Conservation (phyloP, 2,329 filamentous ascomycete genomes). For the Escovopsis sp. region DNA sequence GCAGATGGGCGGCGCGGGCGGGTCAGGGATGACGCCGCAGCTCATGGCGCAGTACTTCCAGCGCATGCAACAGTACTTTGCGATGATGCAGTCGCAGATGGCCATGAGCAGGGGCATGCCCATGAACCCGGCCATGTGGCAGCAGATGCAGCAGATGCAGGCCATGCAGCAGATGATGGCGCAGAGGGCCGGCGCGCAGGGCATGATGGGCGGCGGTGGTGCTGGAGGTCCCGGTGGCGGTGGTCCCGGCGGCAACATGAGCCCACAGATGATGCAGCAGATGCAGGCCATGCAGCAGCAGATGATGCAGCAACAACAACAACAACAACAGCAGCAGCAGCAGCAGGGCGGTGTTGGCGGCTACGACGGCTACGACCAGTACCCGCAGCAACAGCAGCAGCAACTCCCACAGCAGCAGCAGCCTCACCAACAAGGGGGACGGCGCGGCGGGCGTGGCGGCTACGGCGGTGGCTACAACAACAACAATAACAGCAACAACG, state of each 20-base stretch:
- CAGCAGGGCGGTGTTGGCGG: conserved; percentile 12
- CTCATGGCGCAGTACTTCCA: conserved; percentile 99
- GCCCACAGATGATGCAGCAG: conserved; percentile 43
- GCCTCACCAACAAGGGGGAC: conserved; percentile 12
- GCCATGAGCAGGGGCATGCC: conserved; percentile 61
- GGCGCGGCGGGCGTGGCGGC: conserved; percentile 14
- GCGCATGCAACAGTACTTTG: conserved; percentile 94
- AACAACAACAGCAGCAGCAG: conserved; percentile 12
- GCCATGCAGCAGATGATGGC: conserved; percentile 46
- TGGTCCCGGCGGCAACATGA: conserved; percentile 27
- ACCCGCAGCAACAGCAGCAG: conserved; percentile 33
- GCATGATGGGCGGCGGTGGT: conserved; percentile 27
- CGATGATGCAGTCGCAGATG: conserved; percentile 89
- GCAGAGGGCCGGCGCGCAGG: conserved; percentile 20
- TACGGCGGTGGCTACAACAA: conserved; percentile 17
- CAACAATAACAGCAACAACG: conserved; percentile 10
- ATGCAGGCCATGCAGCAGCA: conserved; percentile 33
- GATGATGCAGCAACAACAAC: conserved; percentile 24
- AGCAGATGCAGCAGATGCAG: conserved; percentile 64
- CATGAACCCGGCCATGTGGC: conserved; percentile 64
- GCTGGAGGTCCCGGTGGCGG: too few relatives aligned
- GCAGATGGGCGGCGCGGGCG: conserved; percentile 25
- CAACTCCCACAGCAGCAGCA: conserved; percentile 22
- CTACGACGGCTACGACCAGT: conserved; percentile 20
- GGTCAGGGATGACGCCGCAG: conserved; percentile 72